Evolutionary conservation across 208 protist genomes (phyloP), one percentile per base, ranked within the genome.

Genomic region (Trypanosoma mega): DNA sequence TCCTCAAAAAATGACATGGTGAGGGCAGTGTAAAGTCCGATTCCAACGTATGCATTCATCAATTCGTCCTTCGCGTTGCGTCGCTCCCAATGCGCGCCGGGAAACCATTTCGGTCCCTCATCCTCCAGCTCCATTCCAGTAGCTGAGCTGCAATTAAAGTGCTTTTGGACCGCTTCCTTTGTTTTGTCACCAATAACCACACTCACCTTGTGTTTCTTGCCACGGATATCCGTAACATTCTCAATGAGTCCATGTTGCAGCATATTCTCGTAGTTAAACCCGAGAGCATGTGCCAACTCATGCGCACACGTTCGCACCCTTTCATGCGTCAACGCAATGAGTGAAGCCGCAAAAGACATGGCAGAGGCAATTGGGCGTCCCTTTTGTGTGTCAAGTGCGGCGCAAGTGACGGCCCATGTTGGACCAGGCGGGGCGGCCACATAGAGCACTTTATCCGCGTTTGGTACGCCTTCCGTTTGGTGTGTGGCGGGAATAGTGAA

Each of bases 201-300:
- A n/a, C n/a, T n/a, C n/a, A n/a, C n/a, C 14, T 0, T 3, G 11
- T 23, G 9, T 8, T 30, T 0, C 57, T 59, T 72, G 3, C 60
- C 59, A 7, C 58, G 68, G 14, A 62, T 1, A 20, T 8, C 29
- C 21, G 2, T 8, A 12, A 54, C 36, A 0, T 30, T 37, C 12
- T 4, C 21, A 12, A 69, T 3, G 61, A 69, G 68, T 0, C 12
- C 27, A 1, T 1, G 31, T 24, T 3, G 9, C 51, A 21, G 30
- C 52, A 58, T 58, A 3, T 2, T 0, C 20, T 31, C n/a, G 9
- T 46, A 45, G 20, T 26, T 39, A 41, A 34, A 24, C 9, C 87
- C 92, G 12, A 97, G 62, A 30, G 86, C 76, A 72, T 95, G 87
- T 6, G 84, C 57, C 0, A 94, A 53, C 71, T 93, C 89, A 60